Evolutionary conservation across 1,284 basidiomycete genomes (phyloP).

Genomic region (Leccinum solheimii): DNA sequence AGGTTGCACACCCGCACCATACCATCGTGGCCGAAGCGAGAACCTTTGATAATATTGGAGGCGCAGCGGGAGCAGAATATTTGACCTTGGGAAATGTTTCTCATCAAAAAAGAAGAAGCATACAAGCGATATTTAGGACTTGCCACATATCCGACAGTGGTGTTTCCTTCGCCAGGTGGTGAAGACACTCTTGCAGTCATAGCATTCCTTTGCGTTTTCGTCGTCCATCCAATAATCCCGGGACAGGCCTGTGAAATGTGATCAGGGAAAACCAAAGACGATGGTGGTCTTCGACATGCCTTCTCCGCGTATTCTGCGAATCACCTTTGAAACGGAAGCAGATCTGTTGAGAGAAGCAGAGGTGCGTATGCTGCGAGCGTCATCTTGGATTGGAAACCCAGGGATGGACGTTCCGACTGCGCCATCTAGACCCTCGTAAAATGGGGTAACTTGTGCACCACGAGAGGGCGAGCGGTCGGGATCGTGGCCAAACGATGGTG

Average conservation of each 20-base stretch:
- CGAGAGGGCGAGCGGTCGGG: slow-evolving; percentile 61
- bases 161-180: slow-evolving; percentile 93
- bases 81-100: slow-evolving; percentile 59
- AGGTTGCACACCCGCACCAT: slow-evolving; percentile 94
- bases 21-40: slow-evolving; percentile 91
- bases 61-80: slow-evolving; percentile 94
- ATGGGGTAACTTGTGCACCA: slow-evolving; percentile 48
- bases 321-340: slow-evolving; percentile 85
- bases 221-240: slow-evolving; percentile 98
- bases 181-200: slow-evolving; percentile 90
- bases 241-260: slow-evolving; percentile 58
- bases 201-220: slow-evolving; percentile 93
- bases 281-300: slow-evolving; percentile 41
- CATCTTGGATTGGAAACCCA: slow-evolving; percentile 82
- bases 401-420: slow-evolving; percentile 73
- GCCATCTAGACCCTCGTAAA: slow-evolving; percentile 57
- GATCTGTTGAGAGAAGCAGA: slow-evolving; percentile 68
- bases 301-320: slow-evolving; percentile 85
- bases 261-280: slow-evolving; percentile 10
- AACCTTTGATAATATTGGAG: slow-evolving; percentile 95
- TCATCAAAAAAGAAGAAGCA: slow-evolving; percentile 1
- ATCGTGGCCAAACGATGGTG: slow-evolving; percentile 63
- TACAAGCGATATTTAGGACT: slow-evolving; percentile 24
- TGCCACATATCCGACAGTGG: slow-evolving; percentile 92
- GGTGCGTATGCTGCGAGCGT: slow-evolving; percentile 77